Percentiles rank a stretch among this genome's conserved stretches.
These are phyloP conservation scores for Oenanthe javanica DNA, from an alignment of 140 eudicot species.

Conservation along the genomic window DNA sequence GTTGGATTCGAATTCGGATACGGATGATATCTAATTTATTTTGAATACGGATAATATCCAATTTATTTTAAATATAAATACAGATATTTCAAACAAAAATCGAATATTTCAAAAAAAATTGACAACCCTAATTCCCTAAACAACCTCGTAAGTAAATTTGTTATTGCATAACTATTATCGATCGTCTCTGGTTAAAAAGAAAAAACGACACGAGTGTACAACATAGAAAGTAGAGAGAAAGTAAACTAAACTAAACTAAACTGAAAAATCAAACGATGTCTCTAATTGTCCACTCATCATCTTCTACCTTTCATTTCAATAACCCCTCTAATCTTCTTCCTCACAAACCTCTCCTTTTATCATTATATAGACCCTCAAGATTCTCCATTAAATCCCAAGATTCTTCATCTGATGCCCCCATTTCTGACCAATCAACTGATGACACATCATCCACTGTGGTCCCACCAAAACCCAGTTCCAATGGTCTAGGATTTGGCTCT, in stretches of 20 bases:
- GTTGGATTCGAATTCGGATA: too few species aligned
- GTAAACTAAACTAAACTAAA: constrained; percentile 1
- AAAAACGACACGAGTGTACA: not conserved
- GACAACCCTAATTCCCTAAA: too few species aligned
- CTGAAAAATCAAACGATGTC: not conserved
- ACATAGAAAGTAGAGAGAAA: not conserved
- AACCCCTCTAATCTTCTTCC: constrained; percentile 3
- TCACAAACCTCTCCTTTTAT: not conserved
- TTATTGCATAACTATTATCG: too few species aligned
- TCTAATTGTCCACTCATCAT: not conserved
- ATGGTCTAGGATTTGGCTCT: constrained; percentile 67
- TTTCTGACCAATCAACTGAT: constrained; percentile 24
- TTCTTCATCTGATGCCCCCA: constrained; percentile 32
- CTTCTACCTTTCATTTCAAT: constrained; percentile 7
- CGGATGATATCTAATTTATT: too few species aligned
- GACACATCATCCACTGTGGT: constrained; percentile 26
- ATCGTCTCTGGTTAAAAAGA: too few species aligned
- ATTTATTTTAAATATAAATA: too few species aligned
- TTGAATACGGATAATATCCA: too few species aligned
- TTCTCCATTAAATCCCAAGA: constrained; percentile 37
- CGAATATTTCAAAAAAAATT: too few species aligned
- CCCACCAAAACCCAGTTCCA: constrained; percentile 23
- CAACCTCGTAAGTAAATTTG: too few species aligned
- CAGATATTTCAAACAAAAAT: too few species aligned
- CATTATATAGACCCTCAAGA: constrained; percentile 6